Evolutionary conservation across 768 basidiomycete genomes (phyloP).

Genomic region (Lactifluus pinguis): DNA sequence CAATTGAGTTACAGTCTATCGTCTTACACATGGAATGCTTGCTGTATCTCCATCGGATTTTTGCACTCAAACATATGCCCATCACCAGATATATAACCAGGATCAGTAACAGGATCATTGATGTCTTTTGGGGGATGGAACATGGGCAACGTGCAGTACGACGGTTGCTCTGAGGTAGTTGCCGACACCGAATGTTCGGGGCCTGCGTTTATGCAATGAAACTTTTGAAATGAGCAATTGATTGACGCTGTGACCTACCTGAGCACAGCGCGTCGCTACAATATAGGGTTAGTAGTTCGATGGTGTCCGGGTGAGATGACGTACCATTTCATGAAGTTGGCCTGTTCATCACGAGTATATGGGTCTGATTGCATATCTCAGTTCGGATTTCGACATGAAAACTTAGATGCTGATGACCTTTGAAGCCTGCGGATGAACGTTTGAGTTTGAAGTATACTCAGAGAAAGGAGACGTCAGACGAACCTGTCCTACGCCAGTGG

Average conservation of each 20-base stretch:
- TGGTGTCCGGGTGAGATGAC: conserved; percentile 9
- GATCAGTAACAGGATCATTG: conserved; percentile 23
- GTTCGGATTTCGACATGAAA: background rate
- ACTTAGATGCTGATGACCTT: conserved; percentile 27
- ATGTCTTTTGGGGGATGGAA: conserved; percentile 37
- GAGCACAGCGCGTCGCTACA: conserved; percentile 42
- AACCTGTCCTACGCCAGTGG: conserved; percentile 53
- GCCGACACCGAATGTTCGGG: conserved; percentile 39
- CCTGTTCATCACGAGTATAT: conserved; percentile 48
- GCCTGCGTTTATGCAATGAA: conserved; percentile 26
- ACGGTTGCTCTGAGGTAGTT: conserved; percentile 37
- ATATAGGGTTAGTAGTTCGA: background rate
- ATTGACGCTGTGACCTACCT: conserved; percentile 26
- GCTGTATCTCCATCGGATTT: conserved; percentile 44
- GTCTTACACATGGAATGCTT: conserved; percentile 53
- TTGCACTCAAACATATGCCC: conserved; percentile 47
- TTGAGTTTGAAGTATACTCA: background rate
- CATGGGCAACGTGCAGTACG: conserved; percentile 44
- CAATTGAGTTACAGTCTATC: background rate
- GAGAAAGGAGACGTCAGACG: conserved; percentile 12
- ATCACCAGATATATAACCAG: conserved; percentile 45
- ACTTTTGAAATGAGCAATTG: background rate
- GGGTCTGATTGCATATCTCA: conserved; percentile 34
- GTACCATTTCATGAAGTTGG: conserved; percentile 46
- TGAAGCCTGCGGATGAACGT: conserved; percentile 38